Conservation (phyloP, 2,329 filamentous ascomycete species). For the Claviceps africana region DNA sequence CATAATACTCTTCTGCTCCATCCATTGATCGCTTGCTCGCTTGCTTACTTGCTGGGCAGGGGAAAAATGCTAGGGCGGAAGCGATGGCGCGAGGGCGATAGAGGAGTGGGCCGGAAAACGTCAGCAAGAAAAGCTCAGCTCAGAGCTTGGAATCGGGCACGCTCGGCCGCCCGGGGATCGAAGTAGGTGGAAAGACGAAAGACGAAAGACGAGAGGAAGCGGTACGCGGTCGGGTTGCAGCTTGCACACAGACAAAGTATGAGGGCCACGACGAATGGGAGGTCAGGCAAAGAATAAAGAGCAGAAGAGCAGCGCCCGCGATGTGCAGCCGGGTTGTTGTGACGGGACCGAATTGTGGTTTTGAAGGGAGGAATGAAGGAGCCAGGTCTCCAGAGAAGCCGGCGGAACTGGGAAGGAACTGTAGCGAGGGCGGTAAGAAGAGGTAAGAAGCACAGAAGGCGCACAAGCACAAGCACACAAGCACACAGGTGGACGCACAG, state of each 20-base stretch:
- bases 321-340: neutral
- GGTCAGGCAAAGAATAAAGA: conserved; percentile 3
- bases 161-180: neutral
- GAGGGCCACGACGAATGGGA: conserved; percentile 3
- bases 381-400: neutral
- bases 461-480: neutral
- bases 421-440: too few species aligned
- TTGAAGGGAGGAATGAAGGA: conserved; percentile 2
- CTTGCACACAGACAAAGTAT: neutral
- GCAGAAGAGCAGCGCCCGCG: neutral
- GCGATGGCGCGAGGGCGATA: too few species aligned
- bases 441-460: neutral
- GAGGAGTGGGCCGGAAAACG: conserved; percentile 4
- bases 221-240: neutral
- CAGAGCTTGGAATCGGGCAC: conserved; percentile 1
- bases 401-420: conserved; percentile 5
- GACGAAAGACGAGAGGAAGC: neutral
- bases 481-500: neutral
- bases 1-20: too few species aligned
- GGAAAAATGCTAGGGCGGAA: too few species aligned
- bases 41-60: too few species aligned
- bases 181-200: too few species aligned
- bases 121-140: conserved; percentile 5
- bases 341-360: neutral
- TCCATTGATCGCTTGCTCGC: too few species aligned